Percentiles rank a stretch among this genome's conserved stretches.
phyloP scores from a whole-genome alignment of 768 basidiomycete species.

The Suillus tomentosus region DNA sequence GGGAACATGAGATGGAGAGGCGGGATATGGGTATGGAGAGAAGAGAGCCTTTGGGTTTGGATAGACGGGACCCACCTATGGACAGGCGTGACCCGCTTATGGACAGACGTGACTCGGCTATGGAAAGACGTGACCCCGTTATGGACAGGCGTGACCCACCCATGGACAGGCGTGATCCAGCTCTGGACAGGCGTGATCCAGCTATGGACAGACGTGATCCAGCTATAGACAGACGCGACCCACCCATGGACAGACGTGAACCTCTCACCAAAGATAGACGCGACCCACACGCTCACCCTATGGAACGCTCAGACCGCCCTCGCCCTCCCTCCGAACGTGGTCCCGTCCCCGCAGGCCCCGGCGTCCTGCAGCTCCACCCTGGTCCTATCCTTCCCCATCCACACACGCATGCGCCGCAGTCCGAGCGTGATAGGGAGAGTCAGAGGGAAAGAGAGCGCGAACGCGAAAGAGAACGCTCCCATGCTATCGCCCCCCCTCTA shows the following conservation, averaged over 20 bases:
- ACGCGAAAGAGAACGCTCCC: slow-evolving; percentile 26
- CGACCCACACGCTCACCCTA: not conserved
- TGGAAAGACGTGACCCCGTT: not conserved
- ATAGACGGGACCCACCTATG: not conserved
- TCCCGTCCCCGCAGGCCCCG: slow-evolving; percentile 10
- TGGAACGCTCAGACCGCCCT: not conserved
- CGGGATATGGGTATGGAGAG: slow-evolving; percentile 5
- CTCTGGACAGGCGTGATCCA: not conserved
- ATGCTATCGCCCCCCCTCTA: slow-evolving; percentile 21
- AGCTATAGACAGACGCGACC: not conserved
- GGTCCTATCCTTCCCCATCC: slow-evolving; percentile 24
- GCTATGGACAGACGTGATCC: not conserved
- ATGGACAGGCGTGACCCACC: not conserved
- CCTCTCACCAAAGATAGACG: slow-evolving; percentile 1
- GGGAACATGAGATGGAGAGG: not conserved
- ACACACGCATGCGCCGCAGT: slow-evolving; percentile 20
- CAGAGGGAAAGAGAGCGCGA: slow-evolving; percentile 31
- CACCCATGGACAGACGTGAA: not conserved
- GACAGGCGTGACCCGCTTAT: not conserved
- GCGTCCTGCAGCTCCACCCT: slow-evolving; percentile 19
- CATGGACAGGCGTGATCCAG: not conserved
- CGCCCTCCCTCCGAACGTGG: slow-evolving; percentile 7
- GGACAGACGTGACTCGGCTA: not conserved
- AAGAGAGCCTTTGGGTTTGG: slow-evolving; percentile 1
- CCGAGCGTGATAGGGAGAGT: slow-evolving; percentile 15